Evolutionary conservation across 176 grass and related monocot species (phyloP), one percentile per base, ranked within the genome.

Genomic region (Avena insularis): DNA sequence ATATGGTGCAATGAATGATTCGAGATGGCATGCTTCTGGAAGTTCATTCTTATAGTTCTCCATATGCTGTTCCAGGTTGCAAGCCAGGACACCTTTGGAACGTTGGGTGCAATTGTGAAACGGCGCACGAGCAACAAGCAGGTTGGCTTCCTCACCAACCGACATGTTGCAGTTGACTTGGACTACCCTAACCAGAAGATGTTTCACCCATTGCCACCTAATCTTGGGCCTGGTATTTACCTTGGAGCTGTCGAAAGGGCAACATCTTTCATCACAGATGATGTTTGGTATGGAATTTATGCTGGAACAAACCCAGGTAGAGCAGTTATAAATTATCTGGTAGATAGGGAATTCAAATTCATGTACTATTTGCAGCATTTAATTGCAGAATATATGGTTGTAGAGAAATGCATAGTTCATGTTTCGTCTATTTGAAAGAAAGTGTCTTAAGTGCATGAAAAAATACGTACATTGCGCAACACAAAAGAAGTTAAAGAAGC

Each of bases 181-280:
- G 94, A 99, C 61, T 99, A 99, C 33, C 97, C 97, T 81, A 99
- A 96, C 83, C 97, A 99, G 71, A 99, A 99, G 87, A 99, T 99
- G 97, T 99, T 90, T 92, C 97, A 99, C 89, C 97, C 97, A 19
- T 90, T 99, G 75, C 90, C 97, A 59, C 94, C 94, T 49, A 99
- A 99, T 77, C 93, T 99, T 83, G 97, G 97, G 45, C 97, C 97
- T 90, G 97, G 97, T 77, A 94, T 99, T 91, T 99, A 99, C 90
- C 88, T 99, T 80, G 97, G 97, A 66, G 97, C 97, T 66, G 97
- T 99, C 0, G 97, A 99, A 82, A 94, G 97, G 87, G 97, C 97
- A 76, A 99, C 97, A 66, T 96, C 93, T 58, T 99, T 99, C 75
- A 99, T 99, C 71, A 93, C 94, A 5, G 97, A 99, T 89, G 97